Evolutionary conservation across 2,329 filamentous ascomycete genomes (phyloP).

Genomic region (Penicillium sp.): DNA sequence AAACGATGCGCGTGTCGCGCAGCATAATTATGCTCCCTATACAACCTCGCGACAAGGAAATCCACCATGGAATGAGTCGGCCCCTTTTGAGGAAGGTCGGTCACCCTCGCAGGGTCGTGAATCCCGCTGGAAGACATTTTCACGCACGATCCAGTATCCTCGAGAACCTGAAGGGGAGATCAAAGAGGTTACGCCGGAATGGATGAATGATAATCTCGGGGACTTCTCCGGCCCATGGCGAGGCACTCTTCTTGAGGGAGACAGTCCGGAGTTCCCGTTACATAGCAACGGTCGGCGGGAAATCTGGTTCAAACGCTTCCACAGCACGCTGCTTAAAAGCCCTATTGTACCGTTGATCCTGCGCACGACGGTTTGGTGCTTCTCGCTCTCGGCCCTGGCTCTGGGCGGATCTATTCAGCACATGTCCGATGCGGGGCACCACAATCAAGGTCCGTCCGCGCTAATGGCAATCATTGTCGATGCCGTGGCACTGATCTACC

Average conservation of each 20-base stretch:
- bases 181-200: constrained; percentile 44
- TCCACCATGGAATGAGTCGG: constrained; percentile 4
- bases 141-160: constrained; percentile 42
- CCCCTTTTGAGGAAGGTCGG: constrained; percentile 7
- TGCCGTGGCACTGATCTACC: constrained; percentile 80
- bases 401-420: constrained; percentile 71
- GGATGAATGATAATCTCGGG: constrained; percentile 43
- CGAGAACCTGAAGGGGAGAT: constrained; percentile 33
- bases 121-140: constrained; percentile 48
- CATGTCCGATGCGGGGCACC: constrained; percentile 47
- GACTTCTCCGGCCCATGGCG: constrained; percentile 52
- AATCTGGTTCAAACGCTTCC: constrained; percentile 57
- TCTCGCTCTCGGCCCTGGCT: constrained; percentile 75
- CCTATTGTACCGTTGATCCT: constrained; percentile 81
- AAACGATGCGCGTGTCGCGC: constrained; percentile 42
- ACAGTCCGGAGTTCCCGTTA: constrained; percentile 49
- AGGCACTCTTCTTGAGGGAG: constrained; percentile 44
- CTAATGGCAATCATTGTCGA: constrained; percentile 88
- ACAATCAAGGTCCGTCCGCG: constrained; percentile 66
- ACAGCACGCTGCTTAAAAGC: constrained; percentile 68
- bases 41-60: constrained; percentile 24
- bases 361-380: constrained; percentile 74
- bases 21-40: constrained; percentile 44
- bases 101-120: constrained; percentile 25
- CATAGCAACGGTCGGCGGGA: constrained; percentile 50